Percentiles rank a stretch among this genome's conserved stretches.
These are phyloP conservation scores for Saccharomycopsis capsularis DNA, from an alignment of 805 yeast genomes.

Conservation along the genomic window DNA sequence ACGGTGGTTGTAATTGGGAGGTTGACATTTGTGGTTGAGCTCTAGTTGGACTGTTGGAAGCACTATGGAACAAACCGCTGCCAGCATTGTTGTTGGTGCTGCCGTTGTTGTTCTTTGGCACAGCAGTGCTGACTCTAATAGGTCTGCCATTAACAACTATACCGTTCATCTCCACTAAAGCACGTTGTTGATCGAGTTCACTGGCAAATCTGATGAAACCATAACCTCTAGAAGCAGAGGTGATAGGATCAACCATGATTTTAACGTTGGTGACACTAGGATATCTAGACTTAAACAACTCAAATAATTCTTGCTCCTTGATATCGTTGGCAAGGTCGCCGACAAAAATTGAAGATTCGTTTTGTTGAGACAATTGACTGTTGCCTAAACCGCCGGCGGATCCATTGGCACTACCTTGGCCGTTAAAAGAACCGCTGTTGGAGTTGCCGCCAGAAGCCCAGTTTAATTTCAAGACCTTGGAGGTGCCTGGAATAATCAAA, in stretches of 20 bases:
- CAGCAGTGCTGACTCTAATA: constrained; percentile 68
- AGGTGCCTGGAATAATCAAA: constrained; percentile 54
- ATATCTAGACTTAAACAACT: constrained; percentile 59
- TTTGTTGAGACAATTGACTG: constrained; percentile 24
- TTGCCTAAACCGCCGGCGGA: constrained; percentile 22
- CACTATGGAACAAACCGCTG: constrained; percentile 15
- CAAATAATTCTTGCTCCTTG: constrained; percentile 56
- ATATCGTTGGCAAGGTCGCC: constrained; percentile 78
- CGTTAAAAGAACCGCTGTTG: constrained; percentile 8
- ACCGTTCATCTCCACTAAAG: constrained; percentile 80
- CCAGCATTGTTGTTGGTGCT: constrained; percentile 1
- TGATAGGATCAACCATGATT: constrained; percentile 65
- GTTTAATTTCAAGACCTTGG: constrained; percentile 58
- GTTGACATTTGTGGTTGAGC: background rate
- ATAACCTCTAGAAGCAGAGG: constrained; percentile 73
- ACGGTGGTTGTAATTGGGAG: constrained; percentile 43
- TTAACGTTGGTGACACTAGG: constrained; percentile 72
- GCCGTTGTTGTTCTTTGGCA: constrained; percentile 36
- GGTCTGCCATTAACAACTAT: constrained; percentile 63
- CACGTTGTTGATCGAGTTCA: constrained; percentile 61
- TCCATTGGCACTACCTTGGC: constrained; percentile 20
- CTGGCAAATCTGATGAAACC: constrained; percentile 79
- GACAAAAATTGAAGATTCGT: constrained; percentile 68
- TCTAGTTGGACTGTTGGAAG: constrained; percentile 23
- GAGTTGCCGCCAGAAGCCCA: constrained; percentile 65